Base-by-base conservation (phyloP, 208 protist genomes). In the Acanthamoeba royreba region DNA sequence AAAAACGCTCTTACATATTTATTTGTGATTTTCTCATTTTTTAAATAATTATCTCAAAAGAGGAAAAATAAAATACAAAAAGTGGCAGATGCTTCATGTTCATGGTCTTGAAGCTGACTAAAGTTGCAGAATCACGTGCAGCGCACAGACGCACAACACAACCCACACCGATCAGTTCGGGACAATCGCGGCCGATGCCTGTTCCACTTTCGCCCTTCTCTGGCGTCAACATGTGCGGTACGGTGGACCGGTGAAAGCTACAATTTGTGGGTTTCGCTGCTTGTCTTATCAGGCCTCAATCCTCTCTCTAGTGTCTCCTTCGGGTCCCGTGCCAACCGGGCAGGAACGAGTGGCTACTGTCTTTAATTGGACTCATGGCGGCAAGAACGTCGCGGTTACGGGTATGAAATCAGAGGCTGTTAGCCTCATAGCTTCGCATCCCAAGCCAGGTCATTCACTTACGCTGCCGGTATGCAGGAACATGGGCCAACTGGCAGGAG, bases 201-300 rank as follows among this genome's bases (percentile, higher is more conserved):
- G 74, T 90, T 15, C 83, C 83, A 31, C 15, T 90, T 15, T 9
- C 83, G 25, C 52, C 83, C 53, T 69, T 58, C 35, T 90, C 83
- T 11, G 83, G 83, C 31, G 53, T 90, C 33, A 90, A 90, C 83
- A 90, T 90, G 83, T 58, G 52, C 33, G 79, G 79, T 88, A 63
- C 5, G 79, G 28, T 40, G 13, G 19, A 55, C 13, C 49, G 13
- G 49, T 19, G 9, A 55, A 55, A 9, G 49, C 19, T 19, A 55
- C 49, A 9, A 55, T n/a, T 77, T 38, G 35, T 77, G 15, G 15
- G 66, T 77, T 77, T 38, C 17, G 15, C n/a, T 77, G 66, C n/a
- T 38, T 77, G 28, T 38, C 13, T 38, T 11, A 19, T 77, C 66
- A n/a, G 15, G 19, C 31, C 11, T 38, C 31, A 35, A n/a, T 28